Conservation (phyloP, 228 moss, liverwort and hornwort genomes). For the Sphagnum fallax region DNA sequence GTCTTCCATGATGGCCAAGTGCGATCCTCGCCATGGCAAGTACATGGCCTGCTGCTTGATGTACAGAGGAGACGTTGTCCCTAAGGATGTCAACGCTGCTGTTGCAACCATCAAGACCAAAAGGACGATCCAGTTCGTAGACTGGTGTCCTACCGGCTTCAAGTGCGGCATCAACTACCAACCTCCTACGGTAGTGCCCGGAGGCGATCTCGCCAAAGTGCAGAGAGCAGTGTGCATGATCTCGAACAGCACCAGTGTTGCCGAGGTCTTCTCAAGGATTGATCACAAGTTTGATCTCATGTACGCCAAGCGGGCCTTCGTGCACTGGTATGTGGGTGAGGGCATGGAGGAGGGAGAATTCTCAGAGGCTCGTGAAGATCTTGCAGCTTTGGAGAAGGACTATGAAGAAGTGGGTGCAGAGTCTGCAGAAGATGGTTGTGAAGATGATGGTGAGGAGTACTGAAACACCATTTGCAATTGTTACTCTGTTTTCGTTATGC, state of each 20-base stretch:
- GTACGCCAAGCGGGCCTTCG: conserved; percentile 6
- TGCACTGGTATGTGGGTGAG: conserved; percentile 45
- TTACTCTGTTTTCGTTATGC: no score
- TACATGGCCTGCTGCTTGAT: conserved; percentile 14
- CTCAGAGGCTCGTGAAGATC: conserved; percentile 23
- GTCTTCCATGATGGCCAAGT: conserved; percentile 9
- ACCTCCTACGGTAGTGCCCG: conserved; percentile 8
- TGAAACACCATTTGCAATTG: background rate
- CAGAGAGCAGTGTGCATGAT: conserved; percentile 12
- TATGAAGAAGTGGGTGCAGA: conserved; percentile 41
- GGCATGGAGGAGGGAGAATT: conserved; percentile 6
- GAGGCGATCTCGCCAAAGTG: conserved; percentile 9
- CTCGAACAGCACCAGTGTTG: conserved; percentile 9
- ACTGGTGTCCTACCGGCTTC: conserved; percentile 10
- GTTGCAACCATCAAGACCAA: conserved; percentile 10
- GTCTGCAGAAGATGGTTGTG: background rate
- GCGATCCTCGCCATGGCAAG: conserved; percentile 10
- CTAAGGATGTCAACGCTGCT: conserved; percentile 8
- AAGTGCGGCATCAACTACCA: conserved; percentile 13
- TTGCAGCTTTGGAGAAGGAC: conserved; percentile 44
- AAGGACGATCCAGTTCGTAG: conserved; percentile 11
- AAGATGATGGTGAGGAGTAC: conserved; percentile 6
- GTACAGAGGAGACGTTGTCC: conserved; percentile 10
- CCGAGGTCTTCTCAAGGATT: conserved; percentile 2
- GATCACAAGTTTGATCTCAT: conserved; percentile 5